These are phyloP conservation scores for Globisporangium iwayamae DNA, from an alignment of 352 stramenopile species.

Conservation along the genomic window DNA sequence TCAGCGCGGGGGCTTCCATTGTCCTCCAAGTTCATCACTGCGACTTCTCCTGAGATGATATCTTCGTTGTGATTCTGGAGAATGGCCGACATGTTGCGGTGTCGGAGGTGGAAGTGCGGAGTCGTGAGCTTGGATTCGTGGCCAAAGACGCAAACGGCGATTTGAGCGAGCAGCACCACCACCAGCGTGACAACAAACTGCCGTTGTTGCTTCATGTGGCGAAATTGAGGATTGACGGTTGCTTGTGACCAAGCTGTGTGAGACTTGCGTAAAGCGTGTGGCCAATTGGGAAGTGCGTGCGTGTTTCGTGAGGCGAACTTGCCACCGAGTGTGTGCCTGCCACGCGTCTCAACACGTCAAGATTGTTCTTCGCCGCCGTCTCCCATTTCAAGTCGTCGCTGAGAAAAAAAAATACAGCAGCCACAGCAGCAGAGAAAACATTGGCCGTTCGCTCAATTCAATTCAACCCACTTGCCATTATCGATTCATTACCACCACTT, in stretches of 20 bases:
- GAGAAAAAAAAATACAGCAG: neutral
- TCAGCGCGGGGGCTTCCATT: neutral
- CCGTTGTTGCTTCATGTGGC: neutral
- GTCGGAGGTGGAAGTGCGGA: neutral
- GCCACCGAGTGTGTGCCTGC: neutral
- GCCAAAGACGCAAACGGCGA: neutral
- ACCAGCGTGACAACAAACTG: neutral
- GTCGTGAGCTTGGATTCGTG: neutral
- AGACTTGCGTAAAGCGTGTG: neutral
- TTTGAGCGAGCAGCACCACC: neutral
- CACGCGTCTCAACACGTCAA: neutral
- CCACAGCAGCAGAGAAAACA: too few species aligned
- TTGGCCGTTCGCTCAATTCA: neutral
- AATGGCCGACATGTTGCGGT: neutral
- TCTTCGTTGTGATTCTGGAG: neutral
- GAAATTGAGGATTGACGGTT: neutral
- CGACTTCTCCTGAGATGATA: neutral
- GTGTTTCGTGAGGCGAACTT: neutral
- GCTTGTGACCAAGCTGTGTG: too few species aligned
- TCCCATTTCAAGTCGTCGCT: neutral
- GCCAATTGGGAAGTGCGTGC: neutral
- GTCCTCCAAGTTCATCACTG: neutral
- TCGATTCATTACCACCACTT: neutral
- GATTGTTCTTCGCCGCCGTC: neutral
- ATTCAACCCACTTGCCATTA: constrained; percentile 6